Base-by-base conservation (phyloP, 169 alveolate species). In the Plasmodium cynomolgi region DNA sequence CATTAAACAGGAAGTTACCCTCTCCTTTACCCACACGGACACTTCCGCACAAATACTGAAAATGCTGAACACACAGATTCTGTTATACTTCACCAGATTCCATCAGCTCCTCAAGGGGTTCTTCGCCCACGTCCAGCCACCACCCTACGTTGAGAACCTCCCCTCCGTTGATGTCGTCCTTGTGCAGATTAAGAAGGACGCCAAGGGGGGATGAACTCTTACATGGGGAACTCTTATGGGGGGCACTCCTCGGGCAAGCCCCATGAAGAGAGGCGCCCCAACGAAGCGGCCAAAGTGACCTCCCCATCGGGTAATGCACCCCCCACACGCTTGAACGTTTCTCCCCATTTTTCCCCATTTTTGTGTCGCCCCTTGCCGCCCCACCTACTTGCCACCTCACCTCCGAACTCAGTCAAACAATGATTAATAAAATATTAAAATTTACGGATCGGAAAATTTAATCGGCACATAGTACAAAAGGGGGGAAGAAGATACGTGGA, bases 361-460 rank as follows among this genome's bases (percentile, higher is more conserved):
- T 20, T 37, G 13, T 75, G 83, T 29, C 50, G 7, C 29, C 54
- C n/a, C 84, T 73, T 23, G 7, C 0, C 20, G 39, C 74, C 34
- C 13, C 47, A 31, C 74, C 82, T n/a, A n/a, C 62, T 13, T 15
- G 15, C 86, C 29, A 17, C 68, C n/a, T 74, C 56, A 81, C 23
- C 81, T 44, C 26, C 68, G 34, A 81, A 71, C 83, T 81, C 34
- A 90, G 82, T 80, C 47, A 62, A 90, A 80, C 91, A 41, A 81
- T 79, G 37, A 90, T 71, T 90, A 81, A 80, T 90, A 62, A 90
- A 90, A 80, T 90, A 81, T 90, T 74, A 90, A 90, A 90, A 80
- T 81, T 74, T 62, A 90, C 72, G 91, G 83, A 90, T 80, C 83
- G 94, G 83, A 90, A 90, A 90, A 90, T 80, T 90, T 90, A 90